A percentile compares a stretch with the other conserved stretches of the same genome.
These are phyloP conservation scores for Euphorbia peplus DNA, from an alignment of 345 rosid species.

Conservation along the genomic window DNA sequence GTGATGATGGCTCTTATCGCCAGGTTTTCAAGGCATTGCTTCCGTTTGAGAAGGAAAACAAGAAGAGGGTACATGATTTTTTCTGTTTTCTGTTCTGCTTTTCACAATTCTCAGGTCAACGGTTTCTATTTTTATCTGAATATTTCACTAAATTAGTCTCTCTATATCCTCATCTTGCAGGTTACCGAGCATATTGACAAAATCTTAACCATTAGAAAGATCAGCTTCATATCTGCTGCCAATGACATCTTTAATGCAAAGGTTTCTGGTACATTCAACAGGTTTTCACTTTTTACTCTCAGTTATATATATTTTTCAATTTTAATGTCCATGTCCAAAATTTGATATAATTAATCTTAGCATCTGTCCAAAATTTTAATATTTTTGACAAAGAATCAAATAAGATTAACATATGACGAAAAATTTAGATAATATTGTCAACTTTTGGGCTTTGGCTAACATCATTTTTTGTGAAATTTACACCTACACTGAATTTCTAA, in stretches of 20 bases:
- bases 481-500: background rate
- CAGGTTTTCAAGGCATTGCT: slow-evolving; percentile 86
- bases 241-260: slow-evolving; percentile 78
- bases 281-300: slow-evolving; percentile 41
- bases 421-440: background rate
- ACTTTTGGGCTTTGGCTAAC: background rate
- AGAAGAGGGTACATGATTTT: slow-evolving; percentile 51
- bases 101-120: background rate
- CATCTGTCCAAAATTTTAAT: background rate
- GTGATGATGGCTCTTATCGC: slow-evolving; percentile 77
- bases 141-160: background rate
- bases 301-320: background rate
- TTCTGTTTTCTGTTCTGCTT: background rate
- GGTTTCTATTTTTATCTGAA: background rate
- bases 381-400: background rate
- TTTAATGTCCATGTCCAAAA: background rate
- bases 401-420: background rate
- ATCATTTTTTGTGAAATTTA: background rate
- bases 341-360: background rate
- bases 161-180: slow-evolving; percentile 12
- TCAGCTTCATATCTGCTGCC: slow-evolving; percentile 80
- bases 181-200: slow-evolving; percentile 70
- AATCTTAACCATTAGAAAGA: slow-evolving; percentile 59
- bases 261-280: slow-evolving; percentile 94
- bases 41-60: slow-evolving; percentile 82